Base-by-base conservation (phyloP, 495 filamentous ascomycete genomes). In the Pyronema omphalodes region DNA sequence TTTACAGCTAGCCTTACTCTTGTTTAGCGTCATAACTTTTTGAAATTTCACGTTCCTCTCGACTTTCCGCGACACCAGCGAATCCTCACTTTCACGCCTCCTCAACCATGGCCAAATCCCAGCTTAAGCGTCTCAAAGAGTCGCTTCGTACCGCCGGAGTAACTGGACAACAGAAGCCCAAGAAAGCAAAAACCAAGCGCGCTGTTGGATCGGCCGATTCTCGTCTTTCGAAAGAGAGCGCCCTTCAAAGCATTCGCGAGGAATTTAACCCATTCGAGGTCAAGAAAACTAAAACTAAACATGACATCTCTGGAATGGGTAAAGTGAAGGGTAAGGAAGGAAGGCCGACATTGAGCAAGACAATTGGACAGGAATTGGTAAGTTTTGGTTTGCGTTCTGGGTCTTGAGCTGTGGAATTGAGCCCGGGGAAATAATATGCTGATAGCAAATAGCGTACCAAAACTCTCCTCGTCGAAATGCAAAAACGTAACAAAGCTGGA, bases 231-330 rank as follows among this genome's bases (percentile, higher is more conserved):
- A 76, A 81, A 52, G 76, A 79, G 59, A 77, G 76, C 43, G 84
- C 83, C 11, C 71, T 98, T 51, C 75, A 84, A 61, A 76, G 75
- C 48, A 94, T 96, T 64, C 82, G 91, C 58, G 88, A 95, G 55
- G 78, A 86, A 58, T 95, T 95, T 77, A 96, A 95, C 68, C 91
- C 91, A 3, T 98, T 96, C 67, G 91, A 98, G 67, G 76, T 93
- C 66, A 87, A 91, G 67, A 74, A 76, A 9, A 75, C 78, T 8
- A 51, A 53, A 33, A 52, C 63, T 18, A 66, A 66, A 34, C 47
- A 62, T 37, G 55, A 44, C 7, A 58, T 66, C 3, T 55, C 52
- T 58, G 68, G 66, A 33, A 71, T 66, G 47, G 74, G 71, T 45
- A 68, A 69, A 17, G 59, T 70, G 45, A 81, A 74, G 65, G 74